Conservation (phyloP, 441 rosid species). For the Pelargonium australe region DNA sequence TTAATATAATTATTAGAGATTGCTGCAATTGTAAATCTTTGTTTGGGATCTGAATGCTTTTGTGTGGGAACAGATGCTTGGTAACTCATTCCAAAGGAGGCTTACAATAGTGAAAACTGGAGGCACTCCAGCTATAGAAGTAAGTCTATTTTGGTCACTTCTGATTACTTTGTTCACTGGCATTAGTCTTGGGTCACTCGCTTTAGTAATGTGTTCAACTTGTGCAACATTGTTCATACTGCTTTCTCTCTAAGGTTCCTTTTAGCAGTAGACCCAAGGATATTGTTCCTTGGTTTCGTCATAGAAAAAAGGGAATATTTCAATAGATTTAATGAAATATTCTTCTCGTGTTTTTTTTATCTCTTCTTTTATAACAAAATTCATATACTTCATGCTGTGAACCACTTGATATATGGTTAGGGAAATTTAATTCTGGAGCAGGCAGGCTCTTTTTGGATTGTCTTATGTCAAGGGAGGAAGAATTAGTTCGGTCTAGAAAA, state of each 20-base stretch:
- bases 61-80: conserved; percentile 66
- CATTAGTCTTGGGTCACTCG: neutral
- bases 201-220: conserved; percentile 2
- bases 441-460: neutral
- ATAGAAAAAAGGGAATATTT: too few species aligned
- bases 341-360: too few species aligned
- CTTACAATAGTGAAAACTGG: conserved; percentile 70
- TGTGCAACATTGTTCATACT: neutral
- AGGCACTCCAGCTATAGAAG: conserved; percentile 60
- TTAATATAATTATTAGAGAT: conserved; percentile 7
- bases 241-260: too few species aligned
- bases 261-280: too few species aligned
- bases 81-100: conserved; percentile 89
- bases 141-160: conserved; percentile 29
- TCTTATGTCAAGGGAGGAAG: neutral
- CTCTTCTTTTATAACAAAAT: too few species aligned
- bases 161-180: conserved; percentile 2
- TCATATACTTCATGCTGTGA: too few species aligned
- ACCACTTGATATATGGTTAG: too few species aligned
- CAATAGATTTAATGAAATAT: too few species aligned
- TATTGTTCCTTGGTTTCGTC: too few species aligned
- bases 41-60: conserved; percentile 15
- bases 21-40: conserved; percentile 15
- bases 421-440: too few species aligned
- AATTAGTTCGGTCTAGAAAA: neutral